Evolutionary conservation across 805 yeast species (phyloP), one percentile per base, ranked within the genome.

Genomic region (Starmerella sp.): DNA sequence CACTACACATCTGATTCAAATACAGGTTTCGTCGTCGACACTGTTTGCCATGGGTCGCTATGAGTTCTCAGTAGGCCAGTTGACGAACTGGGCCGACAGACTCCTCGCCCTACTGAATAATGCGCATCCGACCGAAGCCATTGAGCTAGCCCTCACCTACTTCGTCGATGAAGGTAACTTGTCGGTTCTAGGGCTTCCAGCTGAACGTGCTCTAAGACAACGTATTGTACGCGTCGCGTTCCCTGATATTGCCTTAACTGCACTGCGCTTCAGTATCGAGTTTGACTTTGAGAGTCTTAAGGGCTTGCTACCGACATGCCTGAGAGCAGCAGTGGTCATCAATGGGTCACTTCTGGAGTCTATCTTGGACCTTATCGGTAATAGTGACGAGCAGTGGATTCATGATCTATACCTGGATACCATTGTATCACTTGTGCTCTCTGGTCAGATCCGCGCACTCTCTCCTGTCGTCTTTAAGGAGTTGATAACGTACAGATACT

Each of bases 71-170:
- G 73, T 82, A 2, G 95, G 90, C 0, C 72, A 79, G 29, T 67
- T 80, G 14, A 71, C 80, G 2, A 80, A 76, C 60, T 87, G 89
- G 95, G 86, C 83, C 0, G 90, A 84, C 60, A 71, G 74, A 31
- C 66, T 86, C 1, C 66, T 77, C 55, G 71, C 68, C 6, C 63
- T 77, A 11, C 70, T 87, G 48, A 71, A 77, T 10, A 60, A 68
- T 1, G 79, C 77, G 0, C 66, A 76, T 28, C 83, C 81, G 53
- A 66, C 77, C 6, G 70, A 66, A 2, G 90, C 95, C 0, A 71
- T 86, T n/a, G 67, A 70, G 2, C 69, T 76, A 14, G 83, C 85
- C 0, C 70, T 76, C 46, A 67, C 68, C 7, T 84, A 77, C 63
- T 86, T 78, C 50, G 58, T 63, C 1, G 81, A 83, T 10, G 62